phyloP scores from a whole-genome alignment of 192 early-diverging fungal genomes.

The Umbelopsis sp. region DNA sequence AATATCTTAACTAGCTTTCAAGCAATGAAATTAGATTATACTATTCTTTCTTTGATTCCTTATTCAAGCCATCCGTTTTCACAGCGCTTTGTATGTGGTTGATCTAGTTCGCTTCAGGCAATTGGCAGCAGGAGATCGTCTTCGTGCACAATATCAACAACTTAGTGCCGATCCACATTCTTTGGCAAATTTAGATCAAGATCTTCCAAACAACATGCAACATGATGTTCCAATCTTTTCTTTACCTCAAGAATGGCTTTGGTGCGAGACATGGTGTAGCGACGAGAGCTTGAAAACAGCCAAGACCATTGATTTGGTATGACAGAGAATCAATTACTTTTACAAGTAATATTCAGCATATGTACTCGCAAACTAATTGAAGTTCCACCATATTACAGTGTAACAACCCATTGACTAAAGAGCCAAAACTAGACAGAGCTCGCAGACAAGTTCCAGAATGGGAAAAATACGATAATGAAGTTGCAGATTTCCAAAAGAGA shows the following conservation, averaged over 20 bases:
- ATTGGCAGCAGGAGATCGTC: conserved; percentile 89
- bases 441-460: conserved; percentile 93
- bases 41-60: too few species aligned
- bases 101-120: conserved; percentile 91
- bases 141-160: conserved; percentile 92
- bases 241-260: conserved; percentile 96
- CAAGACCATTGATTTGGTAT: conserved; percentile 96
- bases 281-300: conserved; percentile 81
- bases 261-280: conserved; percentile 99
- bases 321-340: neutral
- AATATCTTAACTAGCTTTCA: neutral
- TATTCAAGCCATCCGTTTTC: neutral
- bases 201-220: conserved; percentile 97
- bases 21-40: too few species aligned
- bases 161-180: conserved; percentile 86
- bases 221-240: conserved; percentile 89
- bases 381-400: conserved; percentile 57
- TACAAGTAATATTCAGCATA: neutral
- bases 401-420: conserved; percentile 98
- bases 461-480: conserved; percentile 79
- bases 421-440: conserved; percentile 96
- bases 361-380: neutral
- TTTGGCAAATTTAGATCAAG: conserved; percentile 96
- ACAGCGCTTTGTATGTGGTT: conserved; percentile 91
- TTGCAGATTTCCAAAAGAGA: conserved; percentile 38